Evolutionary conservation across 306 rosid genomes (phyloP).

Genomic region (Castanea sativa): DNA sequence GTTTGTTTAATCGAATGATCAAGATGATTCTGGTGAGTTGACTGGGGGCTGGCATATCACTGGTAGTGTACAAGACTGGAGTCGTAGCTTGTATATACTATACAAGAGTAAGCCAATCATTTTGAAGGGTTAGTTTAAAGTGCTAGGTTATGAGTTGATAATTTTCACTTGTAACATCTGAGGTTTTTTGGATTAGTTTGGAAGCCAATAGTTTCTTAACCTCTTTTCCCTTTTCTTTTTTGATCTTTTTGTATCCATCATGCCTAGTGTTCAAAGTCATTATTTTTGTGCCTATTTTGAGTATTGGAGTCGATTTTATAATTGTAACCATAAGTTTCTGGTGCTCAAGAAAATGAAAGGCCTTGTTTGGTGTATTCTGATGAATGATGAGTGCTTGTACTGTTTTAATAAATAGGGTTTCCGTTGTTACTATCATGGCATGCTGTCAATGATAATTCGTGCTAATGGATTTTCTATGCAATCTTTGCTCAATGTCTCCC

Average conservation of each 20-base stretch:
- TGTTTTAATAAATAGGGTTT: background rate
- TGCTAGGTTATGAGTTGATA: background rate
- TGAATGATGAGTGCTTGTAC: background rate
- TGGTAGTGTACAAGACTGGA: background rate
- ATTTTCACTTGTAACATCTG: background rate
- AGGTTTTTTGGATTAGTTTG: background rate
- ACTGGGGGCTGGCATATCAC: background rate
- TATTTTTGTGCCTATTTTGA: background rate
- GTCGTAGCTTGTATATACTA: constrained; percentile 1
- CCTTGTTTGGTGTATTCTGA: background rate
- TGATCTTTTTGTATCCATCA: background rate
- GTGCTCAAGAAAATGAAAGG: background rate
- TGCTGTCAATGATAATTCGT: background rate
- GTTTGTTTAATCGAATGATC: too few relatives aligned
- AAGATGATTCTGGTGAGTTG: background rate
- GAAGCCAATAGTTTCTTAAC: background rate
- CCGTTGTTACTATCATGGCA: background rate
- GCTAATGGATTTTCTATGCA: background rate
- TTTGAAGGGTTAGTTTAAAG: background rate
- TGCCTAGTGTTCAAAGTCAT: background rate
- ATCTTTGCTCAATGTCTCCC: background rate
- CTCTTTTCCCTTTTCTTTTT: background rate
- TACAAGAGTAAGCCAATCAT: background rate
- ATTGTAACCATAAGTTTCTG: constrained; percentile 9
- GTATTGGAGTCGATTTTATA: constrained; percentile 6